phyloP scores from a whole-genome alignment of 495 filamentous ascomycete genomes.

The Pyronema omphalodes region DNA sequence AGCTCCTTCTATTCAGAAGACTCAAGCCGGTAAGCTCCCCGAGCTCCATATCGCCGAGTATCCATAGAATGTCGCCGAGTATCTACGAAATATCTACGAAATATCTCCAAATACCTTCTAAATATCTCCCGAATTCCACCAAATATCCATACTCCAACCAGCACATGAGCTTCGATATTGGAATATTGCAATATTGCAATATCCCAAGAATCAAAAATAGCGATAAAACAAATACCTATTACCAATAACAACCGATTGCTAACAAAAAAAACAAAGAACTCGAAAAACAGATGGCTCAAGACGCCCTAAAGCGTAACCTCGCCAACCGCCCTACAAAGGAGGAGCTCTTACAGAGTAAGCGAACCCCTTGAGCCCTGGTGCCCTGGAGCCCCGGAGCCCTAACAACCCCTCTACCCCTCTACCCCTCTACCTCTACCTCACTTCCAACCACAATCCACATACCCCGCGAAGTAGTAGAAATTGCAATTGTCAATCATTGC shows the following conservation, averaged over 20 bases:
- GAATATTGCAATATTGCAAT: no score
- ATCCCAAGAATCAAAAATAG: no score
- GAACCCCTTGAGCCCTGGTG: not conserved
- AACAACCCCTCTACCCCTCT: not conserved
- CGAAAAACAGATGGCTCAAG: constrained; percentile 17
- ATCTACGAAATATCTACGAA: no score
- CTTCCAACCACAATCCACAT: no score
- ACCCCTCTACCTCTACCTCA: not conserved
- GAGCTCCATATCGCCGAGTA: not conserved
- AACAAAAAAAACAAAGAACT: constrained; percentile 13
- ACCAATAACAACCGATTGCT: not conserved
- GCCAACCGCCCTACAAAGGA: constrained; percentile 20
- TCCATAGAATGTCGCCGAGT: no score
- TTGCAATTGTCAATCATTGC: no score
- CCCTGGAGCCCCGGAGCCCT: no score
- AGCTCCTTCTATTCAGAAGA: constrained; percentile 18
- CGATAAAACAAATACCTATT: not conserved
- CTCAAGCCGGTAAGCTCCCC: constrained; percentile 14
- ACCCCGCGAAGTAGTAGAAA: not conserved
- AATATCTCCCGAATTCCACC: no score
- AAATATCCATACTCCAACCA: no score
- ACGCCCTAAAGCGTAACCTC: constrained; percentile 19
- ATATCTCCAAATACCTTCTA: no score
- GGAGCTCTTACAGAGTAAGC: constrained; percentile 19
- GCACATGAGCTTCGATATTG: no score